Base-by-base conservation (phyloP, 2,329 filamentous ascomycete genomes). In the Eurotiales sp. region DNA sequence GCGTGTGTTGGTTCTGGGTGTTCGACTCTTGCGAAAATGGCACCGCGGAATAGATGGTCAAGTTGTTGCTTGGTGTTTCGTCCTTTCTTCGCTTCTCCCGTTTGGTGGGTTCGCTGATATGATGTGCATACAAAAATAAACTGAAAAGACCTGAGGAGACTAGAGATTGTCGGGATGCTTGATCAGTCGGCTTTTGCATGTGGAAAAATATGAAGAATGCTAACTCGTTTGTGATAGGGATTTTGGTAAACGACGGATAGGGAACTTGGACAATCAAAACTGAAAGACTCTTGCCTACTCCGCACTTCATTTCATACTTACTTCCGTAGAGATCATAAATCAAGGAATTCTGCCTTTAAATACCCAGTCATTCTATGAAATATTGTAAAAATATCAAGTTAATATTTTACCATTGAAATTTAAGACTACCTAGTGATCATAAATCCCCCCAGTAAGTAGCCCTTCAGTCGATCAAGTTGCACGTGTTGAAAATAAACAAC, bases 121-220 rank as follows among this genome's bases (percentile, higher is more conserved):
- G 70, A 72, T 56, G 70, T 67, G 62, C 61, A 60, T 68, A 47
- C 15, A 25, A 14, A 37, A 34, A 37, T 45, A 53, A 49, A 73
- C 66, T 72, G 66, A 72, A 71, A 72, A 72, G 69, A 72, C 68
- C 71, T 73, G 71, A 73, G 69, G 70, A 72, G 67, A 14, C 21
- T 25, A 37, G 47, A 43, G 23, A 44, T 34, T 25, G 39, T n/a
- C n/a, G n/a, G n/a, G n/a, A n/a, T n/a, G n/a, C n/a, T n/a, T n/a
- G n/a, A n/a, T n/a, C n/a, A n/a, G n/a, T n/a, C n/a, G n/a, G n/a
- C n/a, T n/a, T n/a, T n/a, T n/a, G n/a, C n/a, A n/a, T n/a, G n/a
- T n/a, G n/a, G n/a, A n/a, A n/a, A n/a, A n/a, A n/a, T n/a, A n/a
- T n/a, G n/a, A n/a, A 15, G 27, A 10, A 22, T 8, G 21, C 40